Percentiles rank a stretch among this genome's conserved stretches.
These are phyloP conservation scores for Rutstroemia sp. DNA, from an alignment of 2,329 filamentous ascomycete species.

Conservation along the genomic window DNA sequence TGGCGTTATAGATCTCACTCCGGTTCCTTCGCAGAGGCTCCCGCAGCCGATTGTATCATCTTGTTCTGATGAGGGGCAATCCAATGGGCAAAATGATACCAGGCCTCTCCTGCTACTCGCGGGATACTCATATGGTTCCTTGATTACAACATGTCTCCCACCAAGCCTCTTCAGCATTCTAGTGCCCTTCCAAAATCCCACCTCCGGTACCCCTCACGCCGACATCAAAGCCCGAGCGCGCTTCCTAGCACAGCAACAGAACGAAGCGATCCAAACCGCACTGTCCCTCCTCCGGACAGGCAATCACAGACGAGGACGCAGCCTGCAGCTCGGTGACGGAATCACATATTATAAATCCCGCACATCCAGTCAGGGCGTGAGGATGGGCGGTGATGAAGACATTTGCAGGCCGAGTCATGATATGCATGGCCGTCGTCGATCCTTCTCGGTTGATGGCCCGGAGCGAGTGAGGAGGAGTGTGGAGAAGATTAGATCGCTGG, in stretches of 20 bases:
- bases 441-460: conserved; percentile 27
- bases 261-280: conserved; percentile 17
- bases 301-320: conserved; percentile 13
- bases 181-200: conserved; percentile 47
- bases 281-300: conserved; percentile 14
- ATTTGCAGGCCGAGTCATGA: conserved; percentile 32
- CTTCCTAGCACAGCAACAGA: conserved; percentile 58
- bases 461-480: conserved; percentile 33
- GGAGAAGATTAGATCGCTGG: conserved; percentile 32
- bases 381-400: conserved; percentile 29
- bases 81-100: not conserved
- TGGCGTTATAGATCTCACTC: conserved; percentile 16
- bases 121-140: conserved; percentile 87
- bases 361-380: conserved; percentile 19
- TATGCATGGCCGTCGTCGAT: conserved; percentile 15
- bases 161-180: conserved; percentile 36
- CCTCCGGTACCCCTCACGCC: conserved; percentile 50
- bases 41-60: conserved; percentile 10
- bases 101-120: conserved; percentile 49
- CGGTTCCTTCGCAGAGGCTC: conserved; percentile 22
- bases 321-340: conserved; percentile 15
- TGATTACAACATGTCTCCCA: conserved; percentile 70
- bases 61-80: too few relatives aligned
- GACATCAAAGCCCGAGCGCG: conserved; percentile 66
- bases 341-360: conserved; percentile 14